phyloP scores from a whole-genome alignment of 1,284 basidiomycete genomes.

The Bjerkandera adusta region DNA sequence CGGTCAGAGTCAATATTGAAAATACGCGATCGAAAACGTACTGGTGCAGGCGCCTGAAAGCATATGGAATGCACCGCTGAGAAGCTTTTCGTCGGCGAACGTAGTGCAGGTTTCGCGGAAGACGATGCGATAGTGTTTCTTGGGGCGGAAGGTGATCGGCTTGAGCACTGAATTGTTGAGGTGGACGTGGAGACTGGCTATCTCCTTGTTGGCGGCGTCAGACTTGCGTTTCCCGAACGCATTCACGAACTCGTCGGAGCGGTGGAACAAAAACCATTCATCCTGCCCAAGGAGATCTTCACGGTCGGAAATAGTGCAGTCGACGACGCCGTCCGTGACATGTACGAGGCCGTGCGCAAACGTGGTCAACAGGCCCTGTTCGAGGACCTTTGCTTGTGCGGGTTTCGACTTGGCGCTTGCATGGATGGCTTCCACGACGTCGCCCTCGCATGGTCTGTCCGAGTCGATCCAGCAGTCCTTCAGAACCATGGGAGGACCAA shows the following conservation, averaged over 20 bases:
- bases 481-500: constrained; percentile 4
- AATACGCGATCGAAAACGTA: constrained; percentile 3
- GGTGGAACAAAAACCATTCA: background rate
- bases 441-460: constrained; percentile 4
- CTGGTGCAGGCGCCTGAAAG: background rate
- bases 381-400: background rate
- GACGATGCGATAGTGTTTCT: constrained; percentile 12
- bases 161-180: background rate
- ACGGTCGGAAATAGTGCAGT: too few species aligned
- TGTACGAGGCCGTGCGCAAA: constrained; percentile 7
- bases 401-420: background rate
- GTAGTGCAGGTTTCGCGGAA: constrained; percentile 13
- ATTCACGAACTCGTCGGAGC: background rate
- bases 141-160: background rate
- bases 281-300: too few species aligned
- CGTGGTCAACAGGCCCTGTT: background rate
- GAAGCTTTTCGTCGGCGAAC: background rate
- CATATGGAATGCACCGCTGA: background rate
- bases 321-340: background rate
- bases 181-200: too few species aligned
- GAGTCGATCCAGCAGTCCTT: constrained; percentile 10
- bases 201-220: background rate
- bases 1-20: background rate
- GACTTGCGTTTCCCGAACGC: background rate
- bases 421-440: background rate